phyloP scores from a whole-genome alignment of 202 grass and related monocot species.

The Carex arenaria region DNA sequence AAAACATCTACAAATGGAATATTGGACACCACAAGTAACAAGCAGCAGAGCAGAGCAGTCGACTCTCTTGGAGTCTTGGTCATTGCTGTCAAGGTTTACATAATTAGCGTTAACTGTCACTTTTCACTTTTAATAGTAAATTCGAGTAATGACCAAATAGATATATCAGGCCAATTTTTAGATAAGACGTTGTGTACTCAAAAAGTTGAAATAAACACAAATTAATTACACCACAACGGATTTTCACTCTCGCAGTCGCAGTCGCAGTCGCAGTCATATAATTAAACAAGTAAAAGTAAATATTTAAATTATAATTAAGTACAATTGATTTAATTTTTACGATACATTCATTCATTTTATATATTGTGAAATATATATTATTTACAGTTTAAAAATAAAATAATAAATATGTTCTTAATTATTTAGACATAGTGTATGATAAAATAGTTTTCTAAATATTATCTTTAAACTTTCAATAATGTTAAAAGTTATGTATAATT shows the following conservation, averaged over 20 bases:
- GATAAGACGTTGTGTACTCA: not conserved
- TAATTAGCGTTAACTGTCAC: not conserved
- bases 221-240: too few species aligned
- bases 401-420: too few species aligned
- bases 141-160: not conserved
- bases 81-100: not conserved
- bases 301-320: too few species aligned
- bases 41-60: too few species aligned
- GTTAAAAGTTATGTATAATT: too few species aligned
- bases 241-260: not conserved
- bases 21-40: not conserved
- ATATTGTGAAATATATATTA: too few species aligned
- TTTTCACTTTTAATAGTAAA: constrained; percentile 8
- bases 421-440: too few species aligned
- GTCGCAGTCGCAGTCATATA: not conserved
- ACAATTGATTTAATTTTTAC: too few species aligned
- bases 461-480: too few species aligned
- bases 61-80: not conserved
- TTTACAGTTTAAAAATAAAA: too few species aligned
- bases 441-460: too few species aligned
- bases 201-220: not conserved
- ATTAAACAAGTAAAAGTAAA: not conserved
- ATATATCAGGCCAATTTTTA: not conserved
- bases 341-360: too few species aligned
- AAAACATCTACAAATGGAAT: not conserved